A percentile compares a stretch with the other conserved stretches of the same genome.
Conservation (phyloP, 441 rosid species). For the Rhodomyrtus psidioides region DNA sequence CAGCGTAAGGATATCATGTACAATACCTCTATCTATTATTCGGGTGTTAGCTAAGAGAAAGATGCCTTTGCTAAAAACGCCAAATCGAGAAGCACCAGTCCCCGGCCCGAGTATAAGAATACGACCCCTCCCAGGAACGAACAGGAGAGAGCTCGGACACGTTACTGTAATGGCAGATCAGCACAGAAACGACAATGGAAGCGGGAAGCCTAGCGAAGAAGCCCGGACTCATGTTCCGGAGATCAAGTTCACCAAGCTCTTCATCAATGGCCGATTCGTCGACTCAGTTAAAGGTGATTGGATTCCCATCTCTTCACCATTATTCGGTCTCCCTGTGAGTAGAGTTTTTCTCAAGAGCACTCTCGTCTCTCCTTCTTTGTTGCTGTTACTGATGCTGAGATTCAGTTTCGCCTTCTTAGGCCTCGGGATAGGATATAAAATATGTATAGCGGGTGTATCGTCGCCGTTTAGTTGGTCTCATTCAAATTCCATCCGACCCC, state of each 20-base stretch:
- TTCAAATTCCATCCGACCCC: too few relatives aligned
- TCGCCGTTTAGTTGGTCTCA: too few relatives aligned
- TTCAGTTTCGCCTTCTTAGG: too few relatives aligned
- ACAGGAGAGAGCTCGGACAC: background rate
- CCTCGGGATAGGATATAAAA: too few relatives aligned
- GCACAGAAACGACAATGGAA: background rate
- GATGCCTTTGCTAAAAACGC: background rate
- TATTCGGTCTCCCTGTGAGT: background rate
- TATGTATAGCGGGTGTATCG: too few relatives aligned
- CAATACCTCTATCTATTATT: background rate
- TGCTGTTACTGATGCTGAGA: too few relatives aligned
- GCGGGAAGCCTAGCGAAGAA: background rate
- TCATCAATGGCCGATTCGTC: constrained; percentile 69
- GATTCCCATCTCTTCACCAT: background rate
- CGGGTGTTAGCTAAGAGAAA: background rate
- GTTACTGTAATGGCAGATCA: background rate
- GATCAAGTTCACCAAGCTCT: constrained; percentile 61
- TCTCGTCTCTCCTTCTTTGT: too few relatives aligned
- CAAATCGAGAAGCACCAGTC: background rate
- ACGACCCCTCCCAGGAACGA: background rate
- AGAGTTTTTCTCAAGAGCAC: too few relatives aligned
- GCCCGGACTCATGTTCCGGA: constrained; percentile 20
- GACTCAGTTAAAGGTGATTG: constrained; percentile 63
- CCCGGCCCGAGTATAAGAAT: background rate
- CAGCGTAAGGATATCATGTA: background rate